Percentiles rank a stretch among this genome's conserved stretches.
Evolutionary conservation across 306 rosid genomes (phyloP).

Genomic region (Neltuma alba): DNA sequence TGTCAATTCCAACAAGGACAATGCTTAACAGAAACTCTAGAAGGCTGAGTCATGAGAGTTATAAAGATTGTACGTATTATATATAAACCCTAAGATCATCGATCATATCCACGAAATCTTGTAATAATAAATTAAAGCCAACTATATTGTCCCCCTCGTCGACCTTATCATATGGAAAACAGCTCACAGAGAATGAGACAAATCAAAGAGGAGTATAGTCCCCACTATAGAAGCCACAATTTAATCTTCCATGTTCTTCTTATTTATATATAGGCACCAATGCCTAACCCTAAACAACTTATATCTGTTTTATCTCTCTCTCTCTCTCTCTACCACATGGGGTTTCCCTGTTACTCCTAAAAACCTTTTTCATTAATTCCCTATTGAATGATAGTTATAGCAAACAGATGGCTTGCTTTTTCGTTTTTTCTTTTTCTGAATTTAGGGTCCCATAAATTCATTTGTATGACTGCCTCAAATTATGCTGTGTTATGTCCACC

Average conservation of each 20-base stretch:
- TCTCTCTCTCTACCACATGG: conserved; percentile 30
- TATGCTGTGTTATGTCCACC: conserved; percentile 22
- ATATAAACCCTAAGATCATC: not conserved
- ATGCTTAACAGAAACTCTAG: not conserved
- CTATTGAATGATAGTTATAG: conserved; percentile 31
- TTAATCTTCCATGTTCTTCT: conserved; percentile 36
- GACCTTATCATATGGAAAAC: conserved; percentile 30
- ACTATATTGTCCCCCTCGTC: not conserved
- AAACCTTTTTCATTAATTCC: conserved; percentile 19
- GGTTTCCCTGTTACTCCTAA: conserved; percentile 25
- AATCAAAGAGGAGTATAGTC: conserved; percentile 11
- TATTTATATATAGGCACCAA: conserved; percentile 30
- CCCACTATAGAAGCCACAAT: conserved; percentile 34
- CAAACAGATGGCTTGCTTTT: conserved; percentile 39
- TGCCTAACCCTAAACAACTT: conserved; percentile 33
- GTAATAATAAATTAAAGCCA: conserved; percentile 3
- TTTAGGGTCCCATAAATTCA: conserved; percentile 33
- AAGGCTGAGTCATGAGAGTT: not conserved
- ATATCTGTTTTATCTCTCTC: not conserved
- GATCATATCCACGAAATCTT: not conserved
- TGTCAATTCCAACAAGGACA: not conserved
- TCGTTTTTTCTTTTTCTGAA: conserved; percentile 28
- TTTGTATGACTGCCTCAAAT: conserved; percentile 29
- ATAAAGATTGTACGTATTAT: not conserved
- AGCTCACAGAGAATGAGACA: conserved; percentile 36